Evolutionary conservation across 208 protist species (phyloP), one percentile per base, ranked within the genome.

Genomic region (Acanthamoeba rhysodes): DNA sequence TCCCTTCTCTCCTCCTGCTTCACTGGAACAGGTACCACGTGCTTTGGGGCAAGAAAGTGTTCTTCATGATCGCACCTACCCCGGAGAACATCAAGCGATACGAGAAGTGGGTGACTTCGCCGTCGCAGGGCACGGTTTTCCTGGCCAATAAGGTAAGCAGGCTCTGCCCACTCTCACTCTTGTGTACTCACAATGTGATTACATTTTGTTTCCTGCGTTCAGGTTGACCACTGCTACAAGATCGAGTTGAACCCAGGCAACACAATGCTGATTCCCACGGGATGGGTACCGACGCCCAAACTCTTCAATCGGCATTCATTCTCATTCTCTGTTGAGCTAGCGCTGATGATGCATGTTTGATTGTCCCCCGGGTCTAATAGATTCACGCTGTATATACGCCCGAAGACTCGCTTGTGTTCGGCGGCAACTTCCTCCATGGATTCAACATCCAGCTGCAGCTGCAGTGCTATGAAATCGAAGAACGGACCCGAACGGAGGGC

Each of bases 341-440:
- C 0, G 41, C n/a, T 70, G 27, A 20, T n/a, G 27, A 2, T 16
- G 9, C 0, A 14, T 70, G n/a, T 50, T 22, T 53, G n/a, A 2
- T 7, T 50, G 20, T 59, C 37, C 37, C 37, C 37, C 37, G 2
- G 37, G 14, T 9, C 34, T 10, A 29, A 2, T 94, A 94, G 94
- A 97, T 97, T 72, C 96, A 97, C 59, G 96, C 95, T 16, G 96
- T 97, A 27, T 78, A 95, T 72, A 97, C 96, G 16, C 96, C 96
- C 34, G 72, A 93, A 22, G 96, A 97, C 57, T 96, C 96, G 29
- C 50, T 97, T 24, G 96, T 97, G 22, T 97, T 97, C 96, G 96
- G 96, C 20, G 96, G 96, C 48, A 97, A 97, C 93, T 97, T 97
- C 62, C 50, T 97, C 34, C 96, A 97, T 87, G 66, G 10, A 0